Conservation (phyloP, 257 asterid species). For the Nicotiana tomentosiformis region DNA sequence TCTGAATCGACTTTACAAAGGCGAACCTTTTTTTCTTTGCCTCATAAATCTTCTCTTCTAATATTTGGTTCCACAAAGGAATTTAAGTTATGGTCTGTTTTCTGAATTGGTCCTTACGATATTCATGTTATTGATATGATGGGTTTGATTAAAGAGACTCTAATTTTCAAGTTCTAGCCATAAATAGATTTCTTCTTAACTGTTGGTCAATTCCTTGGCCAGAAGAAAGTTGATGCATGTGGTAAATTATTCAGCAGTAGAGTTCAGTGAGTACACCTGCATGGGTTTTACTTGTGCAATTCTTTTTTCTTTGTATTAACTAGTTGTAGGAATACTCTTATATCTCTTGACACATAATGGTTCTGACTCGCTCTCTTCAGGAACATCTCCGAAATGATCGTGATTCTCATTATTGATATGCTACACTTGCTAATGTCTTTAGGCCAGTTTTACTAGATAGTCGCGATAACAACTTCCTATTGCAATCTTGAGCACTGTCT, state of each 20-base stretch:
- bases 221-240: not conserved
- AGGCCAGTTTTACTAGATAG: not conserved
- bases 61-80: not conserved
- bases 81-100: not conserved
- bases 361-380: not conserved
- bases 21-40: not conserved
- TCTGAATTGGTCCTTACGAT: not conserved
- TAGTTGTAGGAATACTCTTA: not conserved
- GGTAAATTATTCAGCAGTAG: not conserved
- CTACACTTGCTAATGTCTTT: not conserved
- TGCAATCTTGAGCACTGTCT: not conserved
- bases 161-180: not conserved
- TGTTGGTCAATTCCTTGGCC: not conserved
- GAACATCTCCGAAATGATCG: not conserved
- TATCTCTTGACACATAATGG: not conserved
- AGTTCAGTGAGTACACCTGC: not conserved
- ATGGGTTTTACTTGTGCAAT: not conserved
- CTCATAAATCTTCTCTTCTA: not conserved
- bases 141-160: not conserved
- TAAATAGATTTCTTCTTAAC: not conserved
- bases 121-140: not conserved
- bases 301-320: not conserved
- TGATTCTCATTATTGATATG: not conserved
- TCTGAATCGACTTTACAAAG: not conserved
- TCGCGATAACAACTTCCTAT: not conserved